Percentiles rank a stretch among this genome's conserved stretches.
Conservation (phyloP, 352 stramenopile species). For the Globisporangium iwayamae region DNA sequence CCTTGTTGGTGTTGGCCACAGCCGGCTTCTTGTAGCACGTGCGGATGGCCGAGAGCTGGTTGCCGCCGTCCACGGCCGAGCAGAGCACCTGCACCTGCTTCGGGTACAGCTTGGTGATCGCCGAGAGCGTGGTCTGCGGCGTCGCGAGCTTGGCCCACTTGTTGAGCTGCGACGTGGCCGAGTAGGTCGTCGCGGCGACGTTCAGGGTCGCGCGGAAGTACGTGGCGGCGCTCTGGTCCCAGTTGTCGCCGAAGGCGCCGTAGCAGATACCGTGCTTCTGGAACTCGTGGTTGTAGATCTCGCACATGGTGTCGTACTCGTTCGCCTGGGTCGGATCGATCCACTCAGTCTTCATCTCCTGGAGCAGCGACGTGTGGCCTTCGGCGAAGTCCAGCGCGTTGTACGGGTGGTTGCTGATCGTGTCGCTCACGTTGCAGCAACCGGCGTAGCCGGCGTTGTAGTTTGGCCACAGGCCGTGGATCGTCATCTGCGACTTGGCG, state of each 20-base stretch:
- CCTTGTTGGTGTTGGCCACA: constrained; percentile 3
- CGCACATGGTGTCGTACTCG: constrained; percentile 66
- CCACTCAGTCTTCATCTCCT: constrained; percentile 60
- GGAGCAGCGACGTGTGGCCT: constrained; percentile 42
- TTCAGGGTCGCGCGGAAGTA: constrained; percentile 70
- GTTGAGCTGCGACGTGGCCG: constrained; percentile 55
- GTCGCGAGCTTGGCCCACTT: constrained; percentile 32
- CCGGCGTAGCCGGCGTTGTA: constrained; percentile 69
- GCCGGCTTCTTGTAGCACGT: constrained; percentile 56
- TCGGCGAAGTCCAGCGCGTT: constrained; percentile 38
- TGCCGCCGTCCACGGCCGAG: constrained; percentile 46
- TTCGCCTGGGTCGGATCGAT: constrained; percentile 53
- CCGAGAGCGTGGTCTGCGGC: constrained; percentile 25
- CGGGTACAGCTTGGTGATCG: constrained; percentile 49
- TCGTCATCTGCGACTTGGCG: constrained; percentile 52
- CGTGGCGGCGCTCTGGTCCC: constrained; percentile 51
- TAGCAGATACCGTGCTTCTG: constrained; percentile 87
- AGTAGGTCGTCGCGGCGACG: constrained; percentile 30
- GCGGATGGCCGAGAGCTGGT: constrained; percentile 67
- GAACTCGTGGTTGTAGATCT: constrained; percentile 88
- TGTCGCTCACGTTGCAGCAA: constrained; percentile 68
- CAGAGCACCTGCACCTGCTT: constrained; percentile 67
- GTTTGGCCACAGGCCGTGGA: constrained; percentile 78
- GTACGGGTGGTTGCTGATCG: constrained; percentile 55
- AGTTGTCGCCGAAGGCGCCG: constrained; percentile 56